Evolutionary conservation across 176 grass and related monocot species (phyloP).

Genomic region (Oryza punctata): DNA sequence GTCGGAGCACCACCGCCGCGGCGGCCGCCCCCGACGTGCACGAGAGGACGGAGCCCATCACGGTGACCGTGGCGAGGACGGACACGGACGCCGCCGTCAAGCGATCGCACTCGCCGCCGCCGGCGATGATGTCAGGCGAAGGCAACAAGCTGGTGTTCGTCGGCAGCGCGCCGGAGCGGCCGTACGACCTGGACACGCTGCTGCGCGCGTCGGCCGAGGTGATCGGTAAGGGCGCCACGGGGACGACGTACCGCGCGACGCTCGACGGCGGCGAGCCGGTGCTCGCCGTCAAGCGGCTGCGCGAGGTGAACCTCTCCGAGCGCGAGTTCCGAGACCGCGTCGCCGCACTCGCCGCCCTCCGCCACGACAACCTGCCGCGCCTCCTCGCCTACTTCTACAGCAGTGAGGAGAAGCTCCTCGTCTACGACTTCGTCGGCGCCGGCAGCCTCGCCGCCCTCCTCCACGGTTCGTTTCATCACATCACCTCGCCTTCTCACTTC

Average conservation of each 20-base stretch:
- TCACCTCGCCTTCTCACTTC: conserved; percentile 12
- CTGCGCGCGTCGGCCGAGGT: conserved; percentile 89
- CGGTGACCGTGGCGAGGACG: conserved; percentile 22
- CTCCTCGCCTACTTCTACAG: conserved; percentile 75
- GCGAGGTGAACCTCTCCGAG: conserved; percentile 58
- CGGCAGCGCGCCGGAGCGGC: conserved; percentile 43
- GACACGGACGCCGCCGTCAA: conserved; percentile 12
- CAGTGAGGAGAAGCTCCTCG: conserved; percentile 86
- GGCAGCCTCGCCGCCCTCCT: conserved; percentile 78
- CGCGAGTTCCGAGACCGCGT: conserved; percentile 60
- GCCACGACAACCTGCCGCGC: conserved; percentile 51
- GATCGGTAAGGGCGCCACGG: conserved; percentile 60
- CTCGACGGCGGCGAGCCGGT: conserved; percentile 63
- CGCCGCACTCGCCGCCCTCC: conserved; percentile 45
- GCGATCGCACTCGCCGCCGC: conserved; percentile 13
- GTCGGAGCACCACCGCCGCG: not conserved
- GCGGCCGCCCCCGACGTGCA: conserved; percentile 31
- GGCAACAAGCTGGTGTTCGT: conserved; percentile 80
- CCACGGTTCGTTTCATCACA: conserved; percentile 44
- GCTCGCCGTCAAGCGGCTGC: conserved; percentile 70
- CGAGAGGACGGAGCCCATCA: conserved; percentile 1
- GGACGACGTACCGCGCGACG: conserved; percentile 82
- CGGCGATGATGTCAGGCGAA: conserved; percentile 5
- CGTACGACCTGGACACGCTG: conserved; percentile 76
- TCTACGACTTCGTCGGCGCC: conserved; percentile 65